These are phyloP conservation scores for Arabidopsis hybrid DNA, from an alignment of 441 rosid species.

Conservation along the genomic window DNA sequence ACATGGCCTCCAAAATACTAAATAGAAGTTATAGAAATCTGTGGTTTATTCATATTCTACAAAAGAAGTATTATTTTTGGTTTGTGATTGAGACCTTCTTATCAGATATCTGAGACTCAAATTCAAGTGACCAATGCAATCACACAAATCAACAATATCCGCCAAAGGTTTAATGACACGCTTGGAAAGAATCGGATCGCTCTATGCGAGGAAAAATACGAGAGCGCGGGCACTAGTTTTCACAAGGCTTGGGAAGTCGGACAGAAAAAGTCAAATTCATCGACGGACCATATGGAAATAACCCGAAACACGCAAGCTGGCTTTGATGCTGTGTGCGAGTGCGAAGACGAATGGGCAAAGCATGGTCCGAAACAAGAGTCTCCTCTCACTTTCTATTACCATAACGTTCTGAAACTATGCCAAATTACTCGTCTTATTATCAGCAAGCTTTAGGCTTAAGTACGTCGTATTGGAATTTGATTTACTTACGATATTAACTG, in stretches of 20 bases:
- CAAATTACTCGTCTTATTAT: conserved; percentile 10
- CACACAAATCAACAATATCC: neutral
- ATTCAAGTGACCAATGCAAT: neutral
- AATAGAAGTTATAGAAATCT: neutral
- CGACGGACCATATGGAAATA: neutral
- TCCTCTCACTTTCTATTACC: neutral
- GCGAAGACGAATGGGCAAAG: conserved; percentile 17
- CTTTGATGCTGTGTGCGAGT: neutral
- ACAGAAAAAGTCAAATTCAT: neutral
- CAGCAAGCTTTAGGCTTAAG: neutral
- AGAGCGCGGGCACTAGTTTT: neutral
- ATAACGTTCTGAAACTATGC: neutral
- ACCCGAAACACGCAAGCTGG: neutral
- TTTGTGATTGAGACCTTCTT: neutral
- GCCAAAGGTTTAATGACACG: neutral
- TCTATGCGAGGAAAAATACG: neutral
- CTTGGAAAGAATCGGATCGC: neutral
- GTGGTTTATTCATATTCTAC: neutral
- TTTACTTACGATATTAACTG: neutral
- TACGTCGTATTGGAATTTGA: neutral
- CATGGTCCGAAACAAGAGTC: neutral
- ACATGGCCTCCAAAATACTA: neutral
- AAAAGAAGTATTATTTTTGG: neutral
- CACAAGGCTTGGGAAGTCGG: neutral
- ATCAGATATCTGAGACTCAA: neutral